These are phyloP conservation scores for Cystobasidium slooffiae DNA, from an alignment of 1,284 basidiomycete genomes.

Conservation along the genomic window DNA sequence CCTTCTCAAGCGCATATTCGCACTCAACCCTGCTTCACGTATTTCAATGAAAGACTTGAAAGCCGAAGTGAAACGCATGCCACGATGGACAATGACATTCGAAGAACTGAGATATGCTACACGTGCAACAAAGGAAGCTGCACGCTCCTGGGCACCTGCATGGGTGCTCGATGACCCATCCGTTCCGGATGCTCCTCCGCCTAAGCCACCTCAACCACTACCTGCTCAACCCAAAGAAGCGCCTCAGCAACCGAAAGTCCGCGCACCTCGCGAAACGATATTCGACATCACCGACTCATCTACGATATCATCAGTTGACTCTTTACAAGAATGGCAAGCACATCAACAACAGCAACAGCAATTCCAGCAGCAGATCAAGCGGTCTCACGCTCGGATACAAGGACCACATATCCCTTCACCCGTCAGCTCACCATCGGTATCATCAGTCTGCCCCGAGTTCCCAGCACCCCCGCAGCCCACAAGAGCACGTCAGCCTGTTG, in stretches of 20 bases:
- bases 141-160: slow-evolving; percentile 48
- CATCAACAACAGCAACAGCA: slow-evolving; percentile 39
- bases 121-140: slow-evolving; percentile 54
- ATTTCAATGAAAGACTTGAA: slow-evolving; percentile 68
- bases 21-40: slow-evolving; percentile 58
- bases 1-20: slow-evolving; percentile 65
- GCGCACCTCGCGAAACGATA: slow-evolving; percentile 30
- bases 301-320: slow-evolving; percentile 36
- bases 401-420: slow-evolving; percentile 36
- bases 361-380: slow-evolving; percentile 36
- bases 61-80: slow-evolving; percentile 64
- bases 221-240: slow-evolving; percentile 21
- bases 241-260: slow-evolving; percentile 12
- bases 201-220: slow-evolving; percentile 33
- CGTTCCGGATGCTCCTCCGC: slow-evolving; percentile 37
- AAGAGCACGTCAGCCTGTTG: slow-evolving; percentile 4
- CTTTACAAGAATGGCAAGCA: slow-evolving; percentile 37
- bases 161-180: slow-evolving; percentile 38
- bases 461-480: slow-evolving; percentile 13
- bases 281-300: slow-evolving; percentile 43
- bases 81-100: slow-evolving; percentile 70
- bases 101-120: slow-evolving; percentile 62
- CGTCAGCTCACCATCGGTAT: slow-evolving; percentile 31
- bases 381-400: slow-evolving; percentile 24
- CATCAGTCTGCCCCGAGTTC: slow-evolving; percentile 28